Percentiles rank a stretch among this genome's conserved stretches.
Conservation (phyloP, 129 eudicot species). For the Lactuca saligna region DNA sequence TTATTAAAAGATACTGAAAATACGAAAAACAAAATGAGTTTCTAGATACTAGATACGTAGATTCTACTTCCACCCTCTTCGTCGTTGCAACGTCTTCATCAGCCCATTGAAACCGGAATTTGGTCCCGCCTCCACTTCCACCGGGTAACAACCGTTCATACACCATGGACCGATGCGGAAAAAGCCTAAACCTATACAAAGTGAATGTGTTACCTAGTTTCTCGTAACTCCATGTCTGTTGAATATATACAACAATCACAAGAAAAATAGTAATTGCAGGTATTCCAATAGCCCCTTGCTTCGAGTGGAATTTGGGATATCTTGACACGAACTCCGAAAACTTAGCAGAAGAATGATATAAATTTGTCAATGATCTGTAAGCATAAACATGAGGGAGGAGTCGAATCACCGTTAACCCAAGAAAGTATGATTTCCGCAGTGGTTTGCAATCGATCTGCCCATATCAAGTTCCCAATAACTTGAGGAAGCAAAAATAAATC, state of each 20-base stretch:
- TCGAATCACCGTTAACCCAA: conserved; percentile 68
- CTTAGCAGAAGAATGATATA: not conserved
- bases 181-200: conserved; percentile 33
- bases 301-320: too few species aligned
- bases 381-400: conserved; percentile 82
- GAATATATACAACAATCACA: conserved; percentile 44
- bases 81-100: conserved; percentile 10
- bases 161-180: conserved; percentile 41
- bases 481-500: conserved; percentile 92
- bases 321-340: not conserved
- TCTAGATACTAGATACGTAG: too few species aligned
- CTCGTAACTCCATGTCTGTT: conserved; percentile 61
- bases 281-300: conserved; percentile 57
- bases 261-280: conserved; percentile 42
- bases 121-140: conserved; percentile 51
- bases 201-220: conserved; percentile 34
- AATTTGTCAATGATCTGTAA: conserved; percentile 33
- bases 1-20: too few species aligned
- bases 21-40: too few species aligned
- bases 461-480: conserved; percentile 64
- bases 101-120: conserved; percentile 32
- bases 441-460: conserved; percentile 73
- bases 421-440: conserved; percentile 55
- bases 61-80: conserved; percentile 33
- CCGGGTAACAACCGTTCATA: conserved; percentile 47